Base-by-base conservation (phyloP, 2,329 filamentous ascomycete genomes). In the Daldinia sp. region DNA sequence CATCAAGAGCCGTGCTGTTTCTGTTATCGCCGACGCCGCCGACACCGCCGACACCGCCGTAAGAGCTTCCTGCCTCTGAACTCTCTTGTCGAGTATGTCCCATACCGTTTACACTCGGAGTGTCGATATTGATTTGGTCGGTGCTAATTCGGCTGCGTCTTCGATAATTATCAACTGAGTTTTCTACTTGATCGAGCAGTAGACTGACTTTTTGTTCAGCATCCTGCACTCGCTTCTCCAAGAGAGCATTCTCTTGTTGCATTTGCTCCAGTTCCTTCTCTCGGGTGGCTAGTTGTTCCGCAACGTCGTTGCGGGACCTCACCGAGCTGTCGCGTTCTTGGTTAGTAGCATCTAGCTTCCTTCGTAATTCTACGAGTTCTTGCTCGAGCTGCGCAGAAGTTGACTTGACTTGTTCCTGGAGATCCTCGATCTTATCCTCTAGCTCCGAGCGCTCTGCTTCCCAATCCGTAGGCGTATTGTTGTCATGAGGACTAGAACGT, bases 121-220 rank as follows among this genome's bases (percentile, higher is more conserved):
- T 75, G 71, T 27, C 77, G 71, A 53, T 79, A 76, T 48, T 75
- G 65, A 58, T 70, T 66, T 81, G 79, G 58, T 80, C 87, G 45
- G 81, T 85, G 47, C 78, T 84, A 72, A 82, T 82, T 35, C 89
- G 84, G 70, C 86, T 89, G 61, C 86, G 93, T 37, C 95, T 91
- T 57, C 95, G 91, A 77, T 98, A 98, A 75, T 92, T 96, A 78
- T 95, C 94, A 13, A 99, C 95, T 3, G 93, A 96, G 37, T 89
- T 88, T 77, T 96, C 94, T 34, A 99, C 94, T 74, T 98, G 94
- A 76, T 98, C 93, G 10, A 99, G 87, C 50, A 99, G 87, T 72
- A 97, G 86, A 29, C 92, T 92, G 19, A 99, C 95, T 73, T 96
- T 96, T 68, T 92, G 89, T 79, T 99, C 95, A 1, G 95, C 95